Conservation (phyloP, 768 basidiomycete species). For the Erythrobasidium yunnanense region DNA sequence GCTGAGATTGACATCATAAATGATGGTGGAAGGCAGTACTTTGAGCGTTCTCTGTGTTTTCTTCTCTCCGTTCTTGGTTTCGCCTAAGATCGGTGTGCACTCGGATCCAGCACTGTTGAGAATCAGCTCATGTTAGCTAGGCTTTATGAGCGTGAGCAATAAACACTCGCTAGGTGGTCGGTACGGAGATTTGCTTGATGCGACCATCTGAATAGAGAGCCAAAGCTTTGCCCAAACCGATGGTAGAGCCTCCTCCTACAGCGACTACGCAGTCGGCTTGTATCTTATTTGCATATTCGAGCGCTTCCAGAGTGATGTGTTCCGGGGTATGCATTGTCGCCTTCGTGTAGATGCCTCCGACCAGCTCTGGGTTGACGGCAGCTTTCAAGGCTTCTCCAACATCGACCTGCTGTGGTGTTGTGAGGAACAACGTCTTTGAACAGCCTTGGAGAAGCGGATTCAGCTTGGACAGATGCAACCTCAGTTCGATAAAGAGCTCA, state of each 20-base stretch:
- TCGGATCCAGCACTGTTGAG: conserved; percentile 44
- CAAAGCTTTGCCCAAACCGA: conserved; percentile 45
- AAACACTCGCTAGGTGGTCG: conserved; percentile 43
- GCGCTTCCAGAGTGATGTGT: conserved; percentile 43
- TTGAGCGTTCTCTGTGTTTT: conserved; percentile 43
- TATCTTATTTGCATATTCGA: conserved; percentile 36
- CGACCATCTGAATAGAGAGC: conserved; percentile 42
- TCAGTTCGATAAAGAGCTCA: too few species aligned
- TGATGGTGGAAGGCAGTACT: conserved; percentile 45
- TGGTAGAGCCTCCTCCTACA: conserved; percentile 44
- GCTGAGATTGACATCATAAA: conserved; percentile 46
- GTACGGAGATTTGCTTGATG: conserved; percentile 44
- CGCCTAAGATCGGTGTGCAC: conserved; percentile 45
- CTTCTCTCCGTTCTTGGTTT: conserved; percentile 45
- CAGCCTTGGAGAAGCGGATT: too few species aligned
- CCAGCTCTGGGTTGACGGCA: conserved; percentile 25
- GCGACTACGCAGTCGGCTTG: conserved; percentile 42
- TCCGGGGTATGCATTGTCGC: conserved; percentile 46
- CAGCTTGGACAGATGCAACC: too few species aligned
- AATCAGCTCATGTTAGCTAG: too few species aligned
- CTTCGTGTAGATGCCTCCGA: conserved; percentile 43
- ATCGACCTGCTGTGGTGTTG: too few species aligned
- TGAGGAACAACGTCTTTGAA: too few species aligned
- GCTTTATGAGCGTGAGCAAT: too few species aligned
- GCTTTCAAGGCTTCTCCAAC: conserved; percentile 4